Percentiles rank a stretch among this genome's conserved stretches.
These are phyloP conservation scores for Bipolaris gigantea DNA, from an alignment of 2,329 filamentous ascomycete genomes.

Conservation along the genomic window DNA sequence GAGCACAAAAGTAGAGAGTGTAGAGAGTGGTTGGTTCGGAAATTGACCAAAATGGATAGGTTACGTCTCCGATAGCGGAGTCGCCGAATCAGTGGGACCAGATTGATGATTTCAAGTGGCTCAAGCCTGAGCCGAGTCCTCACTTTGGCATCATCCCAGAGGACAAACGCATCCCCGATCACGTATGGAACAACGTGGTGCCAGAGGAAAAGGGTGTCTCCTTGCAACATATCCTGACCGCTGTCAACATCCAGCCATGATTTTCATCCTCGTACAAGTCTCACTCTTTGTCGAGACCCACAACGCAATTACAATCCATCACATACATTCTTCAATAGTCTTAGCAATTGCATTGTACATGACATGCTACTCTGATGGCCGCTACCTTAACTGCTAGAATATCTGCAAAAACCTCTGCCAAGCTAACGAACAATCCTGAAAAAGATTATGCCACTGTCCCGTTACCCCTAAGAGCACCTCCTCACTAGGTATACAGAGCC, in stretches of 20 bases:
- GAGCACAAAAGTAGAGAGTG: not conserved
- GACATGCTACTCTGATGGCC: slow-evolving; percentile 27
- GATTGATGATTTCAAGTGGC: slow-evolving; percentile 97
- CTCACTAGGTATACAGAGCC: slow-evolving; percentile 26
- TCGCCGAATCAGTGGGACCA: slow-evolving; percentile 76
- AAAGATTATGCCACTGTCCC: slow-evolving; percentile 23
- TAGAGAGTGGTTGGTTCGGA: too few relatives aligned
- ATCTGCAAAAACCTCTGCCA: slow-evolving; percentile 30
- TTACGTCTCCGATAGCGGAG: slow-evolving; percentile 20
- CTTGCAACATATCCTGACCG: slow-evolving; percentile 21
- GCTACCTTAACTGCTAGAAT: slow-evolving; percentile 35
- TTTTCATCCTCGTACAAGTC: not conserved
- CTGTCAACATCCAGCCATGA: slow-evolving; percentile 3
- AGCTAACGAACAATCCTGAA: slow-evolving; percentile 28
- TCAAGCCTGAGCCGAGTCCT: slow-evolving; percentile 81
- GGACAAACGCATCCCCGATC: slow-evolving; percentile 60
- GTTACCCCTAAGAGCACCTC: slow-evolving; percentile 14
- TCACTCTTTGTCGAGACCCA: not conserved
- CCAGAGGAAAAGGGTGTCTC: slow-evolving; percentile 14
- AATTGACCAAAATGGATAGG: slow-evolving; percentile 15
- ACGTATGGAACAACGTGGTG: slow-evolving; percentile 66
- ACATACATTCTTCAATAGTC: slow-evolving; percentile 13
- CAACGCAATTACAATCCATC: too few relatives aligned
- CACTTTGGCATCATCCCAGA: slow-evolving; percentile 77
- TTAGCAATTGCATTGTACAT: slow-evolving; percentile 27